Evolutionary conservation across 2,329 filamentous ascomycete species (phyloP).

Genomic region (Paraphoma chrysanthemicola): DNA sequence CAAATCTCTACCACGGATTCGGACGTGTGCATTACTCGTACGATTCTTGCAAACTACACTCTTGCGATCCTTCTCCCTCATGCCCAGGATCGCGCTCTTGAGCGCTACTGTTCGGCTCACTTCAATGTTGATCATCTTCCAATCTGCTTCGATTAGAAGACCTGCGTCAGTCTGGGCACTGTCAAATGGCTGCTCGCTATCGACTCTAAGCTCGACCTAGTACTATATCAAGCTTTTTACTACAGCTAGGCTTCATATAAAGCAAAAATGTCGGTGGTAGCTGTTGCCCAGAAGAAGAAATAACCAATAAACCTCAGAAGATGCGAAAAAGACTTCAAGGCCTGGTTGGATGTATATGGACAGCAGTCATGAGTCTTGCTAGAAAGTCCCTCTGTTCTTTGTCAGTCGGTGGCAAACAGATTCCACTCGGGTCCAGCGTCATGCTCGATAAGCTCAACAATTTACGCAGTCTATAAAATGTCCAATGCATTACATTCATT

Average conservation of each 20-base stretch:
- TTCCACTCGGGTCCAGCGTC: not conserved
- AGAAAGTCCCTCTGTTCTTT: not conserved
- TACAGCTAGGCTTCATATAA: not conserved
- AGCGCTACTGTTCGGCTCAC: slow-evolving; percentile 34
- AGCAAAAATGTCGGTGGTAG: not conserved
- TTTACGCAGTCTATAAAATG: slow-evolving; percentile 5
- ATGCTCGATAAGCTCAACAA: not conserved
- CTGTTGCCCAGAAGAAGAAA: slow-evolving; percentile 29
- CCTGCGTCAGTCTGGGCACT: slow-evolving; percentile 38
- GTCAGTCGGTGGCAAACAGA: not conserved
- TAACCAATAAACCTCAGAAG: slow-evolving; percentile 19
- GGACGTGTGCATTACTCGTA: slow-evolving; percentile 3
- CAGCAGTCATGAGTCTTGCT: not conserved
- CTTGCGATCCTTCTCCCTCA: slow-evolving; percentile 32
- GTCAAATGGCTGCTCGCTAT: not conserved
- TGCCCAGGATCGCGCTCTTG: slow-evolving; percentile 17
- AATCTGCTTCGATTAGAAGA: slow-evolving; percentile 14
- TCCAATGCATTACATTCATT: slow-evolving; percentile 16
- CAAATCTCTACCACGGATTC: slow-evolving; percentile 1
- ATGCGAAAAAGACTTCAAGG: slow-evolving; percentile 25
- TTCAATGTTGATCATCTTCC: slow-evolving; percentile 41
- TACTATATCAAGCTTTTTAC: too few species aligned
- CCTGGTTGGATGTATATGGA: slow-evolving; percentile 17
- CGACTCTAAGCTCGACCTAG: too few species aligned
- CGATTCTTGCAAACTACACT: slow-evolving; percentile 9